phyloP scores from a whole-genome alignment of 2,329 filamentous ascomycete genomes.

The Paraconiothyrium sp. region DNA sequence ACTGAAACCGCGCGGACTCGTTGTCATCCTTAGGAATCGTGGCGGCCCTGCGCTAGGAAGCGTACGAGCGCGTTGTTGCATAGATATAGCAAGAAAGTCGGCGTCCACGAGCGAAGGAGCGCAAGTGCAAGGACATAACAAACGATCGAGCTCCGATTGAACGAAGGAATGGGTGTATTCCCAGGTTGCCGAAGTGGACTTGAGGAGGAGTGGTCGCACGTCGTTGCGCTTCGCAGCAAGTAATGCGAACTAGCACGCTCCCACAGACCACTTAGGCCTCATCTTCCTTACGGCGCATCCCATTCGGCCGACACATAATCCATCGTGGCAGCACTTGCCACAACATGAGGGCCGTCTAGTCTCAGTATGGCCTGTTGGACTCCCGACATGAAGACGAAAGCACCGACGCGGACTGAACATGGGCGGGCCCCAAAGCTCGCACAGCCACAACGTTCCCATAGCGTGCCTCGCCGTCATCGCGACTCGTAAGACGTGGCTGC shows the following conservation, averaged over 20 bases:
- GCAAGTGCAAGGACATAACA: neutral
- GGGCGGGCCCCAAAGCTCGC: conserved; percentile 11
- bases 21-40: conserved; percentile 12
- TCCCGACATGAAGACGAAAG: conserved; percentile 1
- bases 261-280: conserved; percentile 1
- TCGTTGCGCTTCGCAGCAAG: neutral
- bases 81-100: neutral
- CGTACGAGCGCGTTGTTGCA: conserved; percentile 3
- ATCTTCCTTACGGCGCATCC: neutral
- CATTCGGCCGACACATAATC: conserved; percentile 11
- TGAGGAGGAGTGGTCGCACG: neutral
- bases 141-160: neutral
- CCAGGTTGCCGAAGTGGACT: neutral
- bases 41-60: conserved; percentile 3
- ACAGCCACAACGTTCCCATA: conserved; percentile 14
- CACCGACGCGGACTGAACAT: conserved; percentile 11
- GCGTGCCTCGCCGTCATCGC: conserved; percentile 9
- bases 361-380: conserved; percentile 5
- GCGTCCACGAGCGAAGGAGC: neutral
- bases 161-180: neutral
- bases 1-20: conserved; percentile 12
- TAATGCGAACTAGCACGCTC: conserved; percentile 8
- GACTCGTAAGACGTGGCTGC: conserved; percentile 22
- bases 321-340: conserved; percentile 1
- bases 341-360: conserved; percentile 3